phyloP scores from a whole-genome alignment of 2,329 filamentous ascomycete genomes.

The Stylonectria norvegica region DNA sequence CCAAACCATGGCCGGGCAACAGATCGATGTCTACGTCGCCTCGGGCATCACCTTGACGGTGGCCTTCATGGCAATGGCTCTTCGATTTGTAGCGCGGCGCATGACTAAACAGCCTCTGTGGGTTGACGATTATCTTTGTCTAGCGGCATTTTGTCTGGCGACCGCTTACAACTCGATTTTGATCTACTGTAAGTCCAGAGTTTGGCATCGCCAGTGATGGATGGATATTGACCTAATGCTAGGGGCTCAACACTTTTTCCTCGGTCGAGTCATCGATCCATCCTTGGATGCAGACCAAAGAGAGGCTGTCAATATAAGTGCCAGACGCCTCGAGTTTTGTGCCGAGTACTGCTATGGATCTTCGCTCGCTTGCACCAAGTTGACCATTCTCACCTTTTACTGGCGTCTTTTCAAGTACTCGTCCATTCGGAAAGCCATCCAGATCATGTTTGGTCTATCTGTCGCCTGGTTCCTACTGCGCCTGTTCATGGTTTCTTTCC shows the following conservation, averaged over 20 bases:
- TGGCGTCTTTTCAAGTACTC: conserved; percentile 28
- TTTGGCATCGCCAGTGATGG: not conserved
- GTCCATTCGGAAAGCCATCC: conserved; percentile 26
- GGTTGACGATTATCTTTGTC: conserved; percentile 23
- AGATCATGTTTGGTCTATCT: conserved; percentile 15
- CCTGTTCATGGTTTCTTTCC: conserved; percentile 33
- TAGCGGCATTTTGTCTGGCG: conserved; percentile 23
- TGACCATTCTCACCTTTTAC: conserved; percentile 29
- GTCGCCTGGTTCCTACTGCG: conserved; percentile 27
- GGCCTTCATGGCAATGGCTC: conserved; percentile 17
- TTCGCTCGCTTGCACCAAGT: conserved; percentile 26
- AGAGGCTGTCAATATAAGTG: conserved; percentile 3
- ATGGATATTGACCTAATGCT: not conserved
- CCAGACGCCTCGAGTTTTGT: conserved; percentile 16
- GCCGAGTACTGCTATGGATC: conserved; percentile 22
- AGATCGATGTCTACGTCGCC: conserved; percentile 15
- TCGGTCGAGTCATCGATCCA: conserved; percentile 11
- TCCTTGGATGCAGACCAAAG: conserved; percentile 2
- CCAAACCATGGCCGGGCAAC: conserved; percentile 17
- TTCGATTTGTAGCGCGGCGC: conserved; percentile 19
- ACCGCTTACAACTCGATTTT: conserved; percentile 14
- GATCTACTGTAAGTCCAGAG: conserved; percentile 12
- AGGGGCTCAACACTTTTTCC: conserved; percentile 17
- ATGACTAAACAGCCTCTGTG: conserved; percentile 25
- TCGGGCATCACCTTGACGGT: conserved; percentile 20